A percentile compares a stretch with the other conserved stretches of the same genome.
Evolutionary conservation across 345 rosid species (phyloP).

Genomic region (Aquilaria yunnanensis): DNA sequence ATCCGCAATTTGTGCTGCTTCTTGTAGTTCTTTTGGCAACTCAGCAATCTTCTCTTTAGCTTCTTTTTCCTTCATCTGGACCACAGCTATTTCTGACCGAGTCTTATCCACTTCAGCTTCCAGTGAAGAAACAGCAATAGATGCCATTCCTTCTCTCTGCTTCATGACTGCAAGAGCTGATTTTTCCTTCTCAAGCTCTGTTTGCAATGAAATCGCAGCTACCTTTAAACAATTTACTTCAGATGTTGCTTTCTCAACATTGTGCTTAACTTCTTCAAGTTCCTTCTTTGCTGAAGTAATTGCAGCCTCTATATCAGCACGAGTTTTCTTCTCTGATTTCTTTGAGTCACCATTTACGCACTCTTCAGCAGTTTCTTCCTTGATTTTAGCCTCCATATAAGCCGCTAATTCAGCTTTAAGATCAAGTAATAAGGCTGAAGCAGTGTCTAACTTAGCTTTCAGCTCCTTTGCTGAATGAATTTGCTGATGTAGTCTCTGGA

Average conservation of each 20-base stretch:
- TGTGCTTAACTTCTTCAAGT: constrained; percentile 64
- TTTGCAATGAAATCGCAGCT: constrained; percentile 47
- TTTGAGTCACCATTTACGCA: constrained; percentile 14
- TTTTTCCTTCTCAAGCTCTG: constrained; percentile 59
- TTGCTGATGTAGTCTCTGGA: constrained; percentile 56
- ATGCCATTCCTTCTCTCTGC: constrained; percentile 80
- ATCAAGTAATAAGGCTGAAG: constrained; percentile 57
- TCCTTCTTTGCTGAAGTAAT: constrained; percentile 71
- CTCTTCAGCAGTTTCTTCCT: constrained; percentile 31
- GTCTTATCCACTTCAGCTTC: constrained; percentile 66
- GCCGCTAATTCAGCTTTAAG: constrained; percentile 69
- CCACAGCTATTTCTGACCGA: constrained; percentile 42
- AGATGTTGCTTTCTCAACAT: constrained; percentile 58
- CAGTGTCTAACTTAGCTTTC: constrained; percentile 50
- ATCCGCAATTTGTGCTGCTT: constrained; percentile 66
- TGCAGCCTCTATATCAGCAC: constrained; percentile 44
- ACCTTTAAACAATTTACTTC: constrained; percentile 64
- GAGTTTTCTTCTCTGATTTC: constrained; percentile 31
- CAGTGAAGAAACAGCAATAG: constrained; percentile 62
- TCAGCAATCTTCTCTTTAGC: constrained; percentile 47
- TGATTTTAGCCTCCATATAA: constrained; percentile 49
- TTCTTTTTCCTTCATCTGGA: constrained; percentile 57
- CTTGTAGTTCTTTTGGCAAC: constrained; percentile 63
- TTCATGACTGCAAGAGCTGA: constrained; percentile 39
- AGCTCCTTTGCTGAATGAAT: constrained; percentile 56